Base-by-base conservation (phyloP, 805 yeast species). In the Jamesozyma hellenica region DNA sequence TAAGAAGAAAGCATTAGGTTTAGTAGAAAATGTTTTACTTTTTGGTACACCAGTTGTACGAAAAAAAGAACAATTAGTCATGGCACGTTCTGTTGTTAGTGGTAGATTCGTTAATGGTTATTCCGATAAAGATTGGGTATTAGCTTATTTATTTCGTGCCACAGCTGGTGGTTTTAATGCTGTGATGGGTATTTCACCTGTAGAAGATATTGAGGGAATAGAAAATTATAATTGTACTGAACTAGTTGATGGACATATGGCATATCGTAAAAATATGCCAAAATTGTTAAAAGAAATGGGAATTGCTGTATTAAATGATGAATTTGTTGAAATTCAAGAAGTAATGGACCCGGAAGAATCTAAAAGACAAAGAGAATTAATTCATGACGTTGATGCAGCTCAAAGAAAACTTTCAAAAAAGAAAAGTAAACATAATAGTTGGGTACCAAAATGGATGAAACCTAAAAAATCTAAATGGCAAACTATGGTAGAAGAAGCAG, bases 261-360 rank as follows among this genome's bases (percentile, higher is more conserved):
- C 82, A n/a, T 92, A 92, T 63, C 81, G 98, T 65, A 81, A 81
- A 45, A 87, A 86, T 11, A 86, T 92, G 73, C 99, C 99, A 1
- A 76, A 75, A 50, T 68, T 92, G 33, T 58, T 92, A 47, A 72
- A 73, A 45, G 61, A 65, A 37, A 51, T 84, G 31, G 88, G 83
- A 4, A 82, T 94, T 77, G 81, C 83, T 40, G 86, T 92, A 4
- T 58, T 87, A 32, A 75, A 81, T 46, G 98, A 92, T 43, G 95
- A 88, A 57, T 92, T 92, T 56, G 80, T 83, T 15, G 98, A 92
- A 60, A 88, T 92, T 49, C 96, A 88, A 57, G 96, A 90, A 55
- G 51, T 53, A 5, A 94, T 96, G 0, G 95, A 90, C 59, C 85
- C 94, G 2, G 95, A 85, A 49, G 77, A 80, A 51, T 72, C 76